These are phyloP conservation scores for Avena sativa DNA, from an alignment of 176 grass and related monocot species.

Conservation along the genomic window DNA sequence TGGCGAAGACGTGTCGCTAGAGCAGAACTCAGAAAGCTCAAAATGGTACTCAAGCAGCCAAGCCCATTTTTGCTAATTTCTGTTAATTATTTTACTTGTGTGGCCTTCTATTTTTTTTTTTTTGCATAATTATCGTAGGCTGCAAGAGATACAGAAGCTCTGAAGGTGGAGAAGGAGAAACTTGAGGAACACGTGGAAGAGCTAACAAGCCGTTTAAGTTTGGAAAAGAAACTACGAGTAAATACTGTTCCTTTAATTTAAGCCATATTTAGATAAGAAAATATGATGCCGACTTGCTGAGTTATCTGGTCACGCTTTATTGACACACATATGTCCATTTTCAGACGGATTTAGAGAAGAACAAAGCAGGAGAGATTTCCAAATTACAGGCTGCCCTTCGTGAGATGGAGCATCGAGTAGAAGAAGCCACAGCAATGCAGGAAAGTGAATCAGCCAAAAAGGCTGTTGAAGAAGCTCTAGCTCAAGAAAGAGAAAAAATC, in stretches of 20 bases:
- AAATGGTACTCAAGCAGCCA: constrained; percentile 61
- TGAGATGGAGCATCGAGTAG: constrained; percentile 61
- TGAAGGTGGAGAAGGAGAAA: constrained; percentile 74
- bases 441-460: constrained; percentile 62
- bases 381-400: constrained; percentile 60
- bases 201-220: constrained; percentile 56
- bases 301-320: constrained; percentile 35
- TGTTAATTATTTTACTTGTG: constrained; percentile 36
- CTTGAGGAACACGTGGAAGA: constrained; percentile 72
- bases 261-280: constrained; percentile 2
- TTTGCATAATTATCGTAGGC: constrained; percentile 46
- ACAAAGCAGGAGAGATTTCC: constrained; percentile 61
- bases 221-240: constrained; percentile 76
- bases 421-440: constrained; percentile 55
- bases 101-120: constrained; percentile 34
- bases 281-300: constrained; percentile 1
- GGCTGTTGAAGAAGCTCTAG: constrained; percentile 67
- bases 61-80: constrained; percentile 36
- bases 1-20: constrained; percentile 74
- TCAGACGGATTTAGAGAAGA: constrained; percentile 70
- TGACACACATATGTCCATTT: constrained; percentile 32
- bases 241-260: constrained; percentile 35
- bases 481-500: constrained; percentile 65
- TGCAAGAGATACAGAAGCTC: constrained; percentile 74
- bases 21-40: constrained; percentile 78